A percentile compares a stretch with the other conserved stretches of the same genome.
These are phyloP conservation scores for Poterioochromonas sp. DNA, from an alignment of 352 stramenopile genomes.

Conservation along the genomic window DNA sequence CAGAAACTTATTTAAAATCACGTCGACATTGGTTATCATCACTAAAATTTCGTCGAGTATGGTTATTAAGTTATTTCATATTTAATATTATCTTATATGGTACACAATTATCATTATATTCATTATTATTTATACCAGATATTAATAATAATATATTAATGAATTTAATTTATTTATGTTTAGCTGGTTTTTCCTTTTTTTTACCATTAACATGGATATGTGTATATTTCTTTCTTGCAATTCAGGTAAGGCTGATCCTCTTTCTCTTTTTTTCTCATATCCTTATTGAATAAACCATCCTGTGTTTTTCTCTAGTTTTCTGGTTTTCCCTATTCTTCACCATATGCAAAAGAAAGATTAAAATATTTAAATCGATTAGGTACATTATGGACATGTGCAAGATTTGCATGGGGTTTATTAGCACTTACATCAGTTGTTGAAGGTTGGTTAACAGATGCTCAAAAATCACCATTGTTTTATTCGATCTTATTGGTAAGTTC, in stretches of 20 bases:
- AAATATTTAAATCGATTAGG: not conserved
- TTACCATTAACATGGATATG: slow-evolving; percentile 73
- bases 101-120: slow-evolving; percentile 72
- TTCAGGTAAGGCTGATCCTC: slow-evolving; percentile 38
- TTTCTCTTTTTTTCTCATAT: not conserved
- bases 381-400: not conserved
- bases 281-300: not conserved
- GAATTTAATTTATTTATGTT: slow-evolving; percentile 50
- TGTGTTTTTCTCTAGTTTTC: slow-evolving; percentile 16
- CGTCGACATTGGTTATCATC: slow-evolving; percentile 76
- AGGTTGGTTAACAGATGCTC: slow-evolving; percentile 47
- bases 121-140: slow-evolving; percentile 69
- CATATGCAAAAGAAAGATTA: not conserved
- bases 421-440: slow-evolving; percentile 53
- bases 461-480: not conserved
- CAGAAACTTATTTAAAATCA: slow-evolving; percentile 69
- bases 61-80: slow-evolving; percentile 80
- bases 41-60: slow-evolving; percentile 63
- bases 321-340: slow-evolving; percentile 18
- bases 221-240: slow-evolving; percentile 72
- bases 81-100: slow-evolving; percentile 77
- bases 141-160: slow-evolving; percentile 55
- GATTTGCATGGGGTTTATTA: slow-evolving; percentile 19
- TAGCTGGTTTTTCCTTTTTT: slow-evolving; percentile 68
- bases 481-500: not conserved